Evolutionary conservation across 2,329 filamentous ascomycete species (phyloP).

Genomic region (Hypoxylon sp.): DNA sequence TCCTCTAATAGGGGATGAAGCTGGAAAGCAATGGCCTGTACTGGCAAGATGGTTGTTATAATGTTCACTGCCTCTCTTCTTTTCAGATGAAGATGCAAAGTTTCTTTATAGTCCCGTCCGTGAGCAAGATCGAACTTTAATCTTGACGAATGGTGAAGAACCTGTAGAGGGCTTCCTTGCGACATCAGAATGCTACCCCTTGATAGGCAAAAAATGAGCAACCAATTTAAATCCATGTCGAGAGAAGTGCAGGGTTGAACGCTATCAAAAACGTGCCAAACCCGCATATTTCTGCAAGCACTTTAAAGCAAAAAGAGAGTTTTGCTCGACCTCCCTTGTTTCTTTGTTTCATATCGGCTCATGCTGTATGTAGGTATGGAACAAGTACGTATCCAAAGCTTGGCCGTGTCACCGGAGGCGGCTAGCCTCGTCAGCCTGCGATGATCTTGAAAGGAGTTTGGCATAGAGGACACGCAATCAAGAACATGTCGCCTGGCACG

Average conservation of each 20-base stretch:
- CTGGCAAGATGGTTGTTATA: no score
- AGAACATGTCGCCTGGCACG: background rate
- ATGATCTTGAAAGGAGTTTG: background rate
- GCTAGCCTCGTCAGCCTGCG: conserved; percentile 2
- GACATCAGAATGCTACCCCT: no score
- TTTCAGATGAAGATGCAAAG: background rate
- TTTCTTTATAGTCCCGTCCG: background rate
- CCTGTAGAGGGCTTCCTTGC: background rate
- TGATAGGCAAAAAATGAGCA: no score
- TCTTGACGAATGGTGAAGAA: background rate
- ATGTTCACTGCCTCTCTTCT: no score
- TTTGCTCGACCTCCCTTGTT: background rate
- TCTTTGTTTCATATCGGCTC: conserved; percentile 7
- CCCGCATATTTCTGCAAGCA: conserved; percentile 35
- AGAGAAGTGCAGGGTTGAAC: conserved; percentile 13
- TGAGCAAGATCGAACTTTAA: background rate
- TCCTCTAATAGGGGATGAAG: background rate
- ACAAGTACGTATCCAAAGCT: background rate
- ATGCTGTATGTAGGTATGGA: background rate
- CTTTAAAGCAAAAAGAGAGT: conserved; percentile 22
- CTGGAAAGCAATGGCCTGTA: no score
- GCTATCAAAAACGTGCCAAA: conserved; percentile 28
- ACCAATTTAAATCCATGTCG: conserved; percentile 36
- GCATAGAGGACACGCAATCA: background rate
- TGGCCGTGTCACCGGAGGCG: conserved; percentile 1